Evolutionary conservation across 2,329 filamentous ascomycete species (phyloP).

Genomic region (Anisogramma anomala): DNA sequence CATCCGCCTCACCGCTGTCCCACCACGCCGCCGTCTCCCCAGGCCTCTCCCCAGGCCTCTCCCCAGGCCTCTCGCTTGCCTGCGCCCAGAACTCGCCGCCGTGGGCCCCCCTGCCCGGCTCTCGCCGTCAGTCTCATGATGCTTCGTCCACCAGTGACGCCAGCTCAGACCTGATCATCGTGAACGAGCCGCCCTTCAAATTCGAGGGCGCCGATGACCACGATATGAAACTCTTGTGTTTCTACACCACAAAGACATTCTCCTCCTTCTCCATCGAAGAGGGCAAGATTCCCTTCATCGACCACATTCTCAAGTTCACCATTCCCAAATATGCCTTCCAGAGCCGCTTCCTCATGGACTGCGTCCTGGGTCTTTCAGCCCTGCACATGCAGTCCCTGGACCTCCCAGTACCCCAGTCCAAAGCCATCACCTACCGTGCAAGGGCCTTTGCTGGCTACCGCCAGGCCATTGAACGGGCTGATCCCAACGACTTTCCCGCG

Average conservation of each 20-base stretch:
- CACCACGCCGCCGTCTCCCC: constrained; percentile 4
- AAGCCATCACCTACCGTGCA: constrained; percentile 34
- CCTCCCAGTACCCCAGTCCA: constrained; percentile 27
- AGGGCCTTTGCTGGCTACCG: constrained; percentile 40
- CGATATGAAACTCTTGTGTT: constrained; percentile 46
- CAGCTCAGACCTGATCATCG: constrained; percentile 20
- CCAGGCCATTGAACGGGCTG: constrained; percentile 35
- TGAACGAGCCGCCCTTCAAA: constrained; percentile 27
- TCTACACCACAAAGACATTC: constrained; percentile 37
- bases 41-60: neutral
- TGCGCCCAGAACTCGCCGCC: neutral
- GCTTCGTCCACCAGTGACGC: constrained; percentile 10
- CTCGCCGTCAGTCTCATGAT: constrained; percentile 10
- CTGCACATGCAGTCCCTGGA: constrained; percentile 35
- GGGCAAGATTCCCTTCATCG: constrained; percentile 24
- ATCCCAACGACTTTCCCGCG: constrained; percentile 36
- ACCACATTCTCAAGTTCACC: constrained; percentile 33
- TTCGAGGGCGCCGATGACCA: constrained; percentile 25
- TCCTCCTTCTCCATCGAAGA: constrained; percentile 33
- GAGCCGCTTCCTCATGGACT: constrained; percentile 44
- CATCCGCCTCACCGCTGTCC: constrained; percentile 10
- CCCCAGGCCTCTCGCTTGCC: neutral
- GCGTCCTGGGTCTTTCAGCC: constrained; percentile 39
- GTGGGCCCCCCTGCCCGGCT: neutral
- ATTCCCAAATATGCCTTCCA: constrained; percentile 40